Conservation (phyloP, 2,329 filamentous ascomycete species). For the Pyrenochaeta sp. region DNA sequence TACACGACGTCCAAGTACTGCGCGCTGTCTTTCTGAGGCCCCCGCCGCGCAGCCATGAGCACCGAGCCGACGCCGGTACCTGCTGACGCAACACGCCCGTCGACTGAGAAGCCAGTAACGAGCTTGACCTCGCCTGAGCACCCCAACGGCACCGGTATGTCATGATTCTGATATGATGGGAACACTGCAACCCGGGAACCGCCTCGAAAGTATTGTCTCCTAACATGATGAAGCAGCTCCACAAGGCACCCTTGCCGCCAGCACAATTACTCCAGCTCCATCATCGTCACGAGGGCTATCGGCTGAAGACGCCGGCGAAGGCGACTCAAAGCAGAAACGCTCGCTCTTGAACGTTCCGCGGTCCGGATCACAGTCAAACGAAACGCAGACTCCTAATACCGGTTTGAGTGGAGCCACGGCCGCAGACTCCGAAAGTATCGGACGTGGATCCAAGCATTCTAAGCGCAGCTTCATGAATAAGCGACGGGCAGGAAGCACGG, state of each 20-base stretch:
- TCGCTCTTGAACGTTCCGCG: conserved; percentile 49
- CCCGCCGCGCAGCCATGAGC: conserved; percentile 48
- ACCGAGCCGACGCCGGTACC: conserved; percentile 38
- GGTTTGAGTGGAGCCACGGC: conserved; percentile 56
- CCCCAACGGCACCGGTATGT: conserved; percentile 48
- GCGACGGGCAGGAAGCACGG: conserved; percentile 55
- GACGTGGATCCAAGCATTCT: conserved; percentile 52
- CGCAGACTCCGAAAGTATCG: conserved; percentile 56
- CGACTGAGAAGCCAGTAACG: conserved; percentile 38
- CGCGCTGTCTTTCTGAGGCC: conserved; percentile 24
- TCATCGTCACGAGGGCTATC: conserved; percentile 39
- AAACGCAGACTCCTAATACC: conserved; percentile 48
- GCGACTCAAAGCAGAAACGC: conserved; percentile 46
- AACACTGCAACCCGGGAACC: not conserved
- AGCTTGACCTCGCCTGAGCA: conserved; percentile 34
- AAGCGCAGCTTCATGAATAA: conserved; percentile 57
- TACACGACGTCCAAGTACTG: conserved; percentile 8
- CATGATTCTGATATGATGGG: conserved; percentile 2
- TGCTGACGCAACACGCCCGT: conserved; percentile 36
- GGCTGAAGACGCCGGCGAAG: conserved; percentile 29
- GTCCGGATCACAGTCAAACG: conserved; percentile 39
- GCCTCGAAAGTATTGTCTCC: not conserved
- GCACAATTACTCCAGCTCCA: conserved; percentile 28
- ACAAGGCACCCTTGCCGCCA: conserved; percentile 18
- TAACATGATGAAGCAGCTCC: conserved; percentile 23